These are phyloP conservation scores for Neurospora africana DNA, from an alignment of 495 filamentous ascomycete species.

Conservation along the genomic window DNA sequence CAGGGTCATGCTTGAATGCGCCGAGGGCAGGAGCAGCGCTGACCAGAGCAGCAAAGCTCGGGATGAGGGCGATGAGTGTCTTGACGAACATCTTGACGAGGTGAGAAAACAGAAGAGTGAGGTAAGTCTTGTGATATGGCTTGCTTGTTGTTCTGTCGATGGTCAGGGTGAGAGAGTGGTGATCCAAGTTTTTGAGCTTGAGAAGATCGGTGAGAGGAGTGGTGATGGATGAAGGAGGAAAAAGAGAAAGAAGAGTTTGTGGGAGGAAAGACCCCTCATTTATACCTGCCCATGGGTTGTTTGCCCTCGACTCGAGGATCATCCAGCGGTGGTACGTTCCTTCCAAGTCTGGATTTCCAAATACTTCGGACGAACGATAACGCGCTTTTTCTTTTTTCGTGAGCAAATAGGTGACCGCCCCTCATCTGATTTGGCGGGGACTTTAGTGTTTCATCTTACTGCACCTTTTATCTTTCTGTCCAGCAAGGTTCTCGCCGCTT, in stretches of 20 bases:
- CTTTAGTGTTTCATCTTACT: neutral
- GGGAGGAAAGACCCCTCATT: neutral
- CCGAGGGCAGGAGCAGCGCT: neutral
- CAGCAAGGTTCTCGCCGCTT: conserved; percentile 4
- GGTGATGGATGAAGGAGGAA: neutral
- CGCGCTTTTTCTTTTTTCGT: too few relatives aligned
- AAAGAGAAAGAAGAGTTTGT: neutral
- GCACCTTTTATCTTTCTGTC: neutral
- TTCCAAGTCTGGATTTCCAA: neutral
- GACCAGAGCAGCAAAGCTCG: neutral
- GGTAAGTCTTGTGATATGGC: neutral
- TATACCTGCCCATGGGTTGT: neutral
- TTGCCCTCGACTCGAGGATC: neutral
- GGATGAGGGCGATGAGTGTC: neutral
- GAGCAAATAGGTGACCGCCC: neutral
- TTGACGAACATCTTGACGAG: neutral
- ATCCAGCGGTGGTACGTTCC: neutral
- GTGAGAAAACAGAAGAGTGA: neutral
- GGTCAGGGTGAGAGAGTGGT: neutral
- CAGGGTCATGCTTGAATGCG: neutral
- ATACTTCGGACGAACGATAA: neutral
- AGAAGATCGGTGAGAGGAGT: neutral
- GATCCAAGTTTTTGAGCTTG: neutral
- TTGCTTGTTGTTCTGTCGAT: neutral
- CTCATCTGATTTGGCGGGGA: neutral